Evolutionary conservation across 2,329 filamentous ascomycete species (phyloP).

Genomic region (Claviceps paspali): DNA sequence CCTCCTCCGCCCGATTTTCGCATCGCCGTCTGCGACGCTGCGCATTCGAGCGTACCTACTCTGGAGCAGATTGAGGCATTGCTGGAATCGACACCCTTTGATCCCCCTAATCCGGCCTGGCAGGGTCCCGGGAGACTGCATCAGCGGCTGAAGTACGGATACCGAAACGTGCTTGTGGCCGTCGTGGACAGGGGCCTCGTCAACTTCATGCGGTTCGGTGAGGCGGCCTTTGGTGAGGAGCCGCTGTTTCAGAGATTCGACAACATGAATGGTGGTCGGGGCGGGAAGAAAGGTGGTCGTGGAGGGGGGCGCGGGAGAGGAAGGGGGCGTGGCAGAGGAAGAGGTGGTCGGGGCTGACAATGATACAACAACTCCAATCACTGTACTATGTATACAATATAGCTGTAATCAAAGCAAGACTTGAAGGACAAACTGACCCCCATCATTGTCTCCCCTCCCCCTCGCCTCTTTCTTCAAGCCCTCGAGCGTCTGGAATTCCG

Average conservation of each 20-base stretch:
- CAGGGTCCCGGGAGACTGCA: slow-evolving; percentile 42
- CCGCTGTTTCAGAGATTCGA: slow-evolving; percentile 48
- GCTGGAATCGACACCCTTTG: slow-evolving; percentile 57
- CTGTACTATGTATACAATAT: no score
- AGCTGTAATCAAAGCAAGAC: no score
- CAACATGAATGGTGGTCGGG: slow-evolving; percentile 26
- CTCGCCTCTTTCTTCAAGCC: no score
- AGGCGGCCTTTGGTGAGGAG: slow-evolving; percentile 67
- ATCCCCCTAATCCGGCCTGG: slow-evolving; percentile 33
- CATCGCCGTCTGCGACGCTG: slow-evolving; percentile 66
- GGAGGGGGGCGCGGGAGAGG: slow-evolving; percentile 11
- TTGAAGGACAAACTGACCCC: no score
- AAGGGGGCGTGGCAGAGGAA: slow-evolving; percentile 5
- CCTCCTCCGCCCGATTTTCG: slow-evolving; percentile 72
- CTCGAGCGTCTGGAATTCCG: no score
- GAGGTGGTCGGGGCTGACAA: slow-evolving; percentile 7
- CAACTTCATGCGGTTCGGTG: slow-evolving; percentile 70
- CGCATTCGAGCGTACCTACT: slow-evolving; percentile 55
- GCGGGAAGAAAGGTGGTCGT: slow-evolving; percentile 19
- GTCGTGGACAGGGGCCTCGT: slow-evolving; percentile 82
- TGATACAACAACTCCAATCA: no score
- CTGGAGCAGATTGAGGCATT: slow-evolving; percentile 56
- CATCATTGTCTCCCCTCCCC: no score
- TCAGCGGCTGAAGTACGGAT: slow-evolving; percentile 67
- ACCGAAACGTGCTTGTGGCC: slow-evolving; percentile 70